Evolutionary conservation across 495 filamentous ascomycete species (phyloP).

Genomic region (Aspergillus homomorphus): DNA sequence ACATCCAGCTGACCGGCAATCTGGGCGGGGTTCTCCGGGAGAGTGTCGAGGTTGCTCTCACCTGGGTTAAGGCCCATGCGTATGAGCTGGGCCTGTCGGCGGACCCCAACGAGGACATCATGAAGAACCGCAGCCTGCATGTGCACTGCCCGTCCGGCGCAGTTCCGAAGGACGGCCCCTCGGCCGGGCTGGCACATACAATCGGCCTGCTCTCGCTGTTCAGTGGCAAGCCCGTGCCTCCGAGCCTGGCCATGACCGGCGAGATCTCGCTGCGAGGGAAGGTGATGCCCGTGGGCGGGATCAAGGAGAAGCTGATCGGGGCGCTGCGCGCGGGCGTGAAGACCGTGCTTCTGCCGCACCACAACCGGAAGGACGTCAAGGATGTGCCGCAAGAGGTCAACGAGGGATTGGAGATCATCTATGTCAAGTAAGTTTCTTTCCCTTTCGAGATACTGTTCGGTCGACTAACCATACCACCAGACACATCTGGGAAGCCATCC

Average conservation of each 20-base stretch:
- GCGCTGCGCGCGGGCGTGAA: slow-evolving; percentile 91
- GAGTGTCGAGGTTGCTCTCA: slow-evolving; percentile 90
- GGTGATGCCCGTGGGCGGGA: slow-evolving; percentile 87
- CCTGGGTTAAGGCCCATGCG: slow-evolving; percentile 96
- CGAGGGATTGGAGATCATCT: slow-evolving; percentile 82
- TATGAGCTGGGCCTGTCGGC: slow-evolving; percentile 83
- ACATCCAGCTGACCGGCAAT: slow-evolving; percentile 95
- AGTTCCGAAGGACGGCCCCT: slow-evolving; percentile 89
- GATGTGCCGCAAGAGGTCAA: slow-evolving; percentile 90
- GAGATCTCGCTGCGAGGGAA: slow-evolving; percentile 87
- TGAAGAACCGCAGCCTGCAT: slow-evolving; percentile 91
- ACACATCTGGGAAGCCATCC: slow-evolving; percentile 87
- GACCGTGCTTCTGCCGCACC: slow-evolving; percentile 82
- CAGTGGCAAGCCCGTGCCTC: slow-evolving; percentile 80
- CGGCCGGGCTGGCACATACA: slow-evolving; percentile 89
- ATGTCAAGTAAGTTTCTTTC: slow-evolving; percentile 70
- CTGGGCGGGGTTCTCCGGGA: slow-evolving; percentile 98
- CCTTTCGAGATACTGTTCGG: neutral
- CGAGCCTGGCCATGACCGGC: slow-evolving; percentile 95
- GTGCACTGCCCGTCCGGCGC: slow-evolving; percentile 95
- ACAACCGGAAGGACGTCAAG: slow-evolving; percentile 90
- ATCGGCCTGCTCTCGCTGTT: slow-evolving; percentile 92
- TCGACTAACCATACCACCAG: slow-evolving; percentile 38
- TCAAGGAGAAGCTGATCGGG: slow-evolving; percentile 98
- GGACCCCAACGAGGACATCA: slow-evolving; percentile 83